Base-by-base conservation (phyloP, 257 asterid species). In the Jacaranda mimosifolia region DNA sequence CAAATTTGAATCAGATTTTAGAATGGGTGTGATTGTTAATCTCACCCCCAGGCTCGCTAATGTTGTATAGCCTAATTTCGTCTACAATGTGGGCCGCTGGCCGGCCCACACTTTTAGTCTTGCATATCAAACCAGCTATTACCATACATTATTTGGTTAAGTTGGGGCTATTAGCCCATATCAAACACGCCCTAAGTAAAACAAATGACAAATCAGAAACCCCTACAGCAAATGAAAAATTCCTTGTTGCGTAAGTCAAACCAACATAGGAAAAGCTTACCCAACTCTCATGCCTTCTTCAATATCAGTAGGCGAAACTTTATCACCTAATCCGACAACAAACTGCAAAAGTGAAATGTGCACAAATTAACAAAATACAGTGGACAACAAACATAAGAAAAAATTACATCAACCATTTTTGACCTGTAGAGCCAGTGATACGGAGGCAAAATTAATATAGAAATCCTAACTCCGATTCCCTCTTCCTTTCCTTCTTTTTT, bases 241-340 rank as follows among this genome's bases (percentile, higher is more conserved):
- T 35, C 35, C 13, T 63, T 32, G 6, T 43, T 39, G 18, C 46
- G 21, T 11, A 43, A 83, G 43, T 9, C 59, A 26, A 55, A 72
- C 73, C 14, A 40, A 48, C 63, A 73, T 38, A 42, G 6, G 7
- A 70, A 56, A 69, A 63, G 49, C 91, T 53, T 81, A 92, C 97
- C 97, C 97, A 12, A 92, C 97, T 65, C 97, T 86, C 97, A 92
- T 91, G 83, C 97, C 97, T 86, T 92, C 97, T 87, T 91, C 97
- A 79, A 92, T 92, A 82, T 92, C 97, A 48, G 97, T 92, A 4
- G 97, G 97, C 15, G 97, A 92, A 63, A 91, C 97, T 81, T 91
- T 91, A 84, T 91, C 97, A 8, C 97, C 97, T 60, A 91, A 81
- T 77, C 97, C 97, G 72, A 92, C 97, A 75, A 92, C 97, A 78